Evolutionary conservation across 2,329 filamentous ascomycete species (phyloP).

Genomic region (Sclerotinia spermophila): DNA sequence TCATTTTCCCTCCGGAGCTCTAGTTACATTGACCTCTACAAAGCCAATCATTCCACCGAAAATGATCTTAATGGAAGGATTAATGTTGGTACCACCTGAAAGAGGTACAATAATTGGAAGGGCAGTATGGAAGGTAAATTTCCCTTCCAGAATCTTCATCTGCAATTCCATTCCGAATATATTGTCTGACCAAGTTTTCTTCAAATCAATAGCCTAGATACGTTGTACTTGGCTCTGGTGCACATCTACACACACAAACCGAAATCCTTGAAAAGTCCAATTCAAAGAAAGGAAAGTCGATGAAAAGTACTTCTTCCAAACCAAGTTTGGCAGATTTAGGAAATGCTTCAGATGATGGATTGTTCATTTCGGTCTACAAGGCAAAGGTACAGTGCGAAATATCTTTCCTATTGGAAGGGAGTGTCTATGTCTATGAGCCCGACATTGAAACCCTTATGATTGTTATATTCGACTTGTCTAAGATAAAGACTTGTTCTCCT

Average conservation of each 20-base stretch:
- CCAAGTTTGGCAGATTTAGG: slow-evolving; percentile 33
- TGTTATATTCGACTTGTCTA: background rate
- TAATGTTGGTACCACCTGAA: slow-evolving; percentile 49
- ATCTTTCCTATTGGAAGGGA: background rate
- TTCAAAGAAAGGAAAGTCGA: slow-evolving; percentile 19
- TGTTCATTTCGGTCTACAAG: slow-evolving; percentile 38
- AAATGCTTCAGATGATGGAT: slow-evolving; percentile 21
- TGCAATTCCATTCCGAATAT: slow-evolving; percentile 20
- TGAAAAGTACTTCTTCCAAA: slow-evolving; percentile 28
- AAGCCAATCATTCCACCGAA: slow-evolving; percentile 2
- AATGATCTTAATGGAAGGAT: slow-evolving; percentile 48
- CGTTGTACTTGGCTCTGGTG: slow-evolving; percentile 51
- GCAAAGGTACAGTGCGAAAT: slow-evolving; percentile 34
- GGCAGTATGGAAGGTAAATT: slow-evolving; percentile 51
- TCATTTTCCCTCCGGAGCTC: background rate
- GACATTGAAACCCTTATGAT: background rate
- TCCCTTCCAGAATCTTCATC: slow-evolving; percentile 24
- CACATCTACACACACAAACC: slow-evolving; percentile 45
- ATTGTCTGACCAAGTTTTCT: slow-evolving; percentile 1
- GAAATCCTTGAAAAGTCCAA: slow-evolving; percentile 39
- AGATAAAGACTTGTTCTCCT: background rate
- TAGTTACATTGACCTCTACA: background rate
- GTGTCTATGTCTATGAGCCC: background rate
- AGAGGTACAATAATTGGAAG: slow-evolving; percentile 50
- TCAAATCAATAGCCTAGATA: slow-evolving; percentile 50